Evolutionary conservation across 192 early-diverging fungal genomes (phyloP).

Genomic region (Piromyces sp.): DNA sequence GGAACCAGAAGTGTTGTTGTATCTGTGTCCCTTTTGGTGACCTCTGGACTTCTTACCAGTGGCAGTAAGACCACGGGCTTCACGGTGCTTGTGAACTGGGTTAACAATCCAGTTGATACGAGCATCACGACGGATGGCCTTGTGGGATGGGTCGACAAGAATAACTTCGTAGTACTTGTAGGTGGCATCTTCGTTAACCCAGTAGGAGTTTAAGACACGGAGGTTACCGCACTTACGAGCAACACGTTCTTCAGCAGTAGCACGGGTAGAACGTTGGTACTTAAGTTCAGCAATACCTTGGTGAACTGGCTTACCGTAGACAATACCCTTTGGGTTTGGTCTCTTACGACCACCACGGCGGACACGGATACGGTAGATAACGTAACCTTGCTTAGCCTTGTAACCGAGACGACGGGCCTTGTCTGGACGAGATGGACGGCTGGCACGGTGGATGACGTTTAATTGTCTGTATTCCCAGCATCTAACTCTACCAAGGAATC

Average conservation of each 20-base stretch:
- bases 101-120: slow-evolving; percentile 99
- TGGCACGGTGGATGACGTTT: slow-evolving; percentile 96
- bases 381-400: slow-evolving; percentile 99
- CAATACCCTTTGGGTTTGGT: slow-evolving; percentile 90
- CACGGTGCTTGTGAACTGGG: slow-evolving; percentile 96
- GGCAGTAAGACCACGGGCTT: slow-evolving; percentile 91
- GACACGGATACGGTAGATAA: slow-evolving; percentile 97
- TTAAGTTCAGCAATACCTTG: slow-evolving; percentile 99
- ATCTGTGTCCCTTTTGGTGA: slow-evolving; percentile 86
- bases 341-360: slow-evolving; percentile 98
- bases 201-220: slow-evolving; percentile 98
- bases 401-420: slow-evolving; percentile 98
- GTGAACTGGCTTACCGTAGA: slow-evolving; percentile 94
- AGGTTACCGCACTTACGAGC: slow-evolving; percentile 93
- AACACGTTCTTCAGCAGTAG: slow-evolving; percentile 94
- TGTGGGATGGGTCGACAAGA: slow-evolving; percentile 91
- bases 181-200: slow-evolving; percentile 97
- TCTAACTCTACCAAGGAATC: slow-evolving; percentile 93
- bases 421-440: slow-evolving; percentile 93
- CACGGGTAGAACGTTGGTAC: slow-evolving; percentile 85
- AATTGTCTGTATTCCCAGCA: slow-evolving; percentile 98
- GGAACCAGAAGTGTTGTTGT: slow-evolving; percentile 92
- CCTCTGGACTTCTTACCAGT: slow-evolving; percentile 95
- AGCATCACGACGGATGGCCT: slow-evolving; percentile 94
- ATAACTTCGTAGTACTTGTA: slow-evolving; percentile 99